Evolutionary conservation across 2,329 filamentous ascomycete species (phyloP).

Genomic region (Sclerotinia sclerotiorum): DNA sequence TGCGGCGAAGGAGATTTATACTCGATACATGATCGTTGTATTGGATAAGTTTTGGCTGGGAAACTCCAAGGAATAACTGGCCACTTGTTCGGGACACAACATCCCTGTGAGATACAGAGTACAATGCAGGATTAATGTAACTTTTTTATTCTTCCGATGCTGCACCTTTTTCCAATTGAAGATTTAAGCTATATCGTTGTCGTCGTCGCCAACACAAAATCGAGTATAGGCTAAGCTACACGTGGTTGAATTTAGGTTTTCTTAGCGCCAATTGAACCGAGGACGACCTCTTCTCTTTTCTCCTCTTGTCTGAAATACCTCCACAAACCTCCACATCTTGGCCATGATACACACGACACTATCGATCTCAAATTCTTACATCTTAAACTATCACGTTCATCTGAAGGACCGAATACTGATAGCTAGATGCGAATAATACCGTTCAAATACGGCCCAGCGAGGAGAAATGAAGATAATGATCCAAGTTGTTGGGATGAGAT

Average conservation of each 20-base stretch:
- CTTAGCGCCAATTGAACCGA: constrained; percentile 13
- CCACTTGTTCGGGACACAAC: constrained; percentile 7
- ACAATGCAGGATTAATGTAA: background rate
- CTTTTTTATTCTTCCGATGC: background rate
- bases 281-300: background rate
- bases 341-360: background rate
- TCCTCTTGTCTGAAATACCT: background rate
- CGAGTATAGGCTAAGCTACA: background rate
- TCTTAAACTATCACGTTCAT: constrained; percentile 4
- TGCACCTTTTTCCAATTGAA: constrained; percentile 1
- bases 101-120: background rate
- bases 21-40: background rate
- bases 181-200: background rate
- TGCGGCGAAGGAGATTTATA: background rate
- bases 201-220: background rate
- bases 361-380: background rate
- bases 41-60: background rate
- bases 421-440: background rate
- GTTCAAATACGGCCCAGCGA: background rate
- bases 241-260: constrained; percentile 17
- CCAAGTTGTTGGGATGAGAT: constrained; percentile 21
- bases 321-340: constrained; percentile 4
- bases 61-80: background rate
- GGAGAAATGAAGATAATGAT: constrained; percentile 3
- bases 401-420: constrained; percentile 14